Evolutionary conservation across 106 monocot genomes (phyloP), one percentile per base, ranked within the genome.

Genomic region (Agapanthus africanus): DNA sequence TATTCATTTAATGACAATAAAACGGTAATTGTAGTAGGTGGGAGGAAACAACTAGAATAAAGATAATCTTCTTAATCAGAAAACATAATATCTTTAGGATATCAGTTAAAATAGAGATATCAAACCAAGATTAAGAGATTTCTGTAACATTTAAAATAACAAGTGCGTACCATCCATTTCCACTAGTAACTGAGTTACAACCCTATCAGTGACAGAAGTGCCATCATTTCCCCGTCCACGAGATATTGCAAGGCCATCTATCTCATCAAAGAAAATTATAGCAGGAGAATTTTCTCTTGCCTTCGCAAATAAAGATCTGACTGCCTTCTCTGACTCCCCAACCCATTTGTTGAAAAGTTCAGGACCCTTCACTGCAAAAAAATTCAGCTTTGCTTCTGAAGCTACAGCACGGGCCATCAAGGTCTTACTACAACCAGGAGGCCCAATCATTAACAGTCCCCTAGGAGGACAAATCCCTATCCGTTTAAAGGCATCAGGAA

Each of bases 201-300:
- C 97, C 80, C 97, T 80, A 68, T 90, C 97, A 70, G 68, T 82
- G 54, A 99, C 97, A 63, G 84, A 99, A 28, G 81, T 79, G 19
- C 92, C 84, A 85, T 89, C 97, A 77, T 78, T 71, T 52, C 84
- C 92, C 11, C 79, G 79, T 10, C 97, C 97, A 54, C 97, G 82
- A 44, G 90, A 90, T 54, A 83, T 74, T 35, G 92, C 97, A 60
- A 99, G 87, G 16, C 87, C 92, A 81, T 99, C 97, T 66, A 99
- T 93, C 76, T 99, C 97, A 81, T 99, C 97, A 77, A 99, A 99
- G 80, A 99, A 99, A 78, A 99, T 90, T 64, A 99, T 93, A 44
- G 97, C 80, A n/a, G 97, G 97, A 73, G 88, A 68, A 68, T 99
- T 99, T 10, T 75, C 89, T 75, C 85, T 90, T 26, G 97, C 97